phyloP scores from a whole-genome alignment of 352 stramenopile species.

The Globisporangium nunn region DNA sequence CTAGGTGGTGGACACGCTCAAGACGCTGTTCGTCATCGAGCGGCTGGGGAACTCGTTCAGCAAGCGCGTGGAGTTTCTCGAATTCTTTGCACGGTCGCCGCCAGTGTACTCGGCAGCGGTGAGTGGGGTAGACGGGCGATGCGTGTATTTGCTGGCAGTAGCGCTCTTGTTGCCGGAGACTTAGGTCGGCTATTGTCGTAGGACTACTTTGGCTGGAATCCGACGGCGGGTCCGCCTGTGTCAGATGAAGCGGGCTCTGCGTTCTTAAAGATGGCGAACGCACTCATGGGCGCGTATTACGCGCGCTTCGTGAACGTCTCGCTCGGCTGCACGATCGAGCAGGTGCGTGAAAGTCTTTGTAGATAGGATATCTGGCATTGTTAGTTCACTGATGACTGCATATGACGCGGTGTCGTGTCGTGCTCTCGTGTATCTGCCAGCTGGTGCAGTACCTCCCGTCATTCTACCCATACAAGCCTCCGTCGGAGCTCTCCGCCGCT shows the following conservation, averaged over 20 bases:
- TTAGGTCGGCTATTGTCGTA: constrained; percentile 11
- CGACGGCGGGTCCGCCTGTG: constrained; percentile 22
- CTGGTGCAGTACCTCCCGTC: constrained; percentile 62
- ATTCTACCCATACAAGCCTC: constrained; percentile 83
- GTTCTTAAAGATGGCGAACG: constrained; percentile 55
- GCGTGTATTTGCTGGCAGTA: not conserved
- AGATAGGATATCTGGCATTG: not conserved
- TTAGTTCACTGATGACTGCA: too few relatives aligned
- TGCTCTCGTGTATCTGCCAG: constrained; percentile 12
- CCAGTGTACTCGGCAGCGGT: constrained; percentile 45
- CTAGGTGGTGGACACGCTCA: constrained; percentile 38
- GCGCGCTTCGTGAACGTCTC: constrained; percentile 48
- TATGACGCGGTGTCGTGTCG: not conserved
- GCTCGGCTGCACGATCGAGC: constrained; percentile 54
- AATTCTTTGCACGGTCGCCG: constrained; percentile 46
- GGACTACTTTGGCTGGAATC: constrained; percentile 84
- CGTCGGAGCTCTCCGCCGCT: constrained; percentile 43
- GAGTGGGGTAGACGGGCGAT: not conserved
- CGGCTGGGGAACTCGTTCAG: constrained; percentile 57
- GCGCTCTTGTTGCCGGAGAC: not conserved
- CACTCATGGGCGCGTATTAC: constrained; percentile 64
- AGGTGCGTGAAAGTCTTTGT: constrained; percentile 19
- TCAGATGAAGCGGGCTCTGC: constrained; percentile 35
- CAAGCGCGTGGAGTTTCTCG: constrained; percentile 55
- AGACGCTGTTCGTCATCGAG: constrained; percentile 67